Evolutionary conservation across 2,329 filamentous ascomycete genomes (phyloP).

Genomic region (Monosporascus sp.): DNA sequence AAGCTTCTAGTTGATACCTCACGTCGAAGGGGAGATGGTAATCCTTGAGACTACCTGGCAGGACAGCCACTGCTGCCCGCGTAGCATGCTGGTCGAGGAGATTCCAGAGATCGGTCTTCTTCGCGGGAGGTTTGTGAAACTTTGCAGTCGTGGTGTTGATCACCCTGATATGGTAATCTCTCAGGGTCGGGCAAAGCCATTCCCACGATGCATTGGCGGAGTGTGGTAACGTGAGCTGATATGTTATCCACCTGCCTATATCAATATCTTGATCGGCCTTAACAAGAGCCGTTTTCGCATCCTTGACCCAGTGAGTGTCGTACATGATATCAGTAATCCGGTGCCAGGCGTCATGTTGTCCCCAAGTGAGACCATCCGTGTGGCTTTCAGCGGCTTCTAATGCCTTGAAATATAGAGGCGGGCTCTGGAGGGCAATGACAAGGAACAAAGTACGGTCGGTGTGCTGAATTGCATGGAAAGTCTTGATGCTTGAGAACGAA

Average conservation of each 20-base stretch:
- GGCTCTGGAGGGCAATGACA: constrained; percentile 42
- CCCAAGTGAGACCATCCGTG: constrained; percentile 34
- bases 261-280: constrained; percentile 38
- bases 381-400: constrained; percentile 20
- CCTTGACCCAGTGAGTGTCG: constrained; percentile 25
- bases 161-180: constrained; percentile 67
- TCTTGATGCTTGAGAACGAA: constrained; percentile 41
- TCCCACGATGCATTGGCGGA: constrained; percentile 29
- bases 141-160: constrained; percentile 26
- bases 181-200: constrained; percentile 48
- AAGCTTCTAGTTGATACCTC: constrained; percentile 88
- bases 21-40: constrained; percentile 61
- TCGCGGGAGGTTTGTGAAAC: constrained; percentile 37
- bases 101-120: constrained; percentile 34
- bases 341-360: constrained; percentile 39
- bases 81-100: constrained; percentile 29
- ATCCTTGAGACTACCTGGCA: constrained; percentile 31
- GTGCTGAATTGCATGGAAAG: constrained; percentile 33
- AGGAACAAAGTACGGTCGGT: constrained; percentile 32
- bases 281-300: constrained; percentile 35
- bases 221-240: constrained; percentile 39
- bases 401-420: constrained; percentile 44
- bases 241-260: constrained; percentile 53
- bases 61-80: constrained; percentile 8
- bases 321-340: constrained; percentile 43